Evolutionary conservation across 768 basidiomycete species (phyloP), one percentile per base, ranked within the genome.

Genomic region (Imleria badia): DNA sequence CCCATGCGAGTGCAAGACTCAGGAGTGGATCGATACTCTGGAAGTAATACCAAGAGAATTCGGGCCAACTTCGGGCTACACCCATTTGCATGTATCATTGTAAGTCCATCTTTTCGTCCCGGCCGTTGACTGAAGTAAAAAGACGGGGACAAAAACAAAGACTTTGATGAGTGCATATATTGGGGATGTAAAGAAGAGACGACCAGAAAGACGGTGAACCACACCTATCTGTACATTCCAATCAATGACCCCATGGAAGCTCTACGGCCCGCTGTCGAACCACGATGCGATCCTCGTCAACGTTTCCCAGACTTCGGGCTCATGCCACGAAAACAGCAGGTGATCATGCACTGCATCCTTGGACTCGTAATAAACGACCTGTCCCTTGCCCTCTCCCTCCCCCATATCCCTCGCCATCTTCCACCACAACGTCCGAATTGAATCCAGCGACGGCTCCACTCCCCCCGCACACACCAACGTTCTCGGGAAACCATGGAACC

Each of bases 381-480:
- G 36, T 34, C 79, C 75, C 6, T 66, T 68, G 5, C 69, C 63
- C 31, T 64, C 53, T 0, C 76, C 78, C 45, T 75, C 72, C 6
- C 82, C 84, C 54, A 85, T 56, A 58, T 85, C 83, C 48, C 67
- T 68, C 29, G 72, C 67, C 81, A 87, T 83, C 61, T 73, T 74
- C 46, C 80, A 72, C 33, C 71, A 71, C 53, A 84, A 65, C 1
- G 75, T 75, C 42, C 67, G 61, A 48, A 86, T 82, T 36, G 78
- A 76, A 65, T 86, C 85, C 36, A 78, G 64, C n/a, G 84, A 57
- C 1, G 81, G 62, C 61, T 89, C 86, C 0, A 78, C 80, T 4
- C 80, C 83, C 5, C 85, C 86, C 2, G 76, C 77, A 20, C 78
- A 74, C 33, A 88, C 77, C 64, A 84, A 82, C 0, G 85, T 86